Conservation (phyloP, 108 stramenopile species). For the Nannochloropsis gaditana region DNA sequence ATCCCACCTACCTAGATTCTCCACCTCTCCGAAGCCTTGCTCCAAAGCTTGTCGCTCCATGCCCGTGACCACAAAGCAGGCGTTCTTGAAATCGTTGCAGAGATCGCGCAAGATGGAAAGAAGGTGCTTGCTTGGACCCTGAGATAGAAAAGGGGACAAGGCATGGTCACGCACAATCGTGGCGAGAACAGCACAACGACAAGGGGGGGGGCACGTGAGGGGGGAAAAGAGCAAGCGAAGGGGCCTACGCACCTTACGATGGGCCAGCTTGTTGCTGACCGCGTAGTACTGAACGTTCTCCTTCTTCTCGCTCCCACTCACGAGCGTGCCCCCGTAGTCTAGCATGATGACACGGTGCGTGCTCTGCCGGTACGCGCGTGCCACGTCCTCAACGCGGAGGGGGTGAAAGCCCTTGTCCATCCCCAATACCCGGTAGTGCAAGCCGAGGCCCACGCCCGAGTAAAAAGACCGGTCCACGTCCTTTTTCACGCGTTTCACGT, state of each 20-base stretch:
- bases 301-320: conserved; percentile 42
- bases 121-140: conserved; percentile 29
- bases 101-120: conserved; percentile 40
- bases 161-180: background rate
- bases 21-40: conserved; percentile 36
- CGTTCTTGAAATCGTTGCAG: conserved; percentile 57
- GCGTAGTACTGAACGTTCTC: conserved; percentile 31
- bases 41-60: conserved; percentile 44
- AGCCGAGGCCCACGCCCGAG: conserved; percentile 75
- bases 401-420: conserved; percentile 53
- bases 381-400: conserved; percentile 56
- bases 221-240: background rate
- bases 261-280: conserved; percentile 16
- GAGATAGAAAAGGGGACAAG: background rate
- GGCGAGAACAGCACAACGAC: background rate
- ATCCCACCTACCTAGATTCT: conserved; percentile 34
- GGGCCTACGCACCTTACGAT: background rate
- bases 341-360: conserved; percentile 57
- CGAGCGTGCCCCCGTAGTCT: conserved; percentile 63
- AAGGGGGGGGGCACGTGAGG: background rate
- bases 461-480: conserved; percentile 36
- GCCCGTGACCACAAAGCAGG: conserved; percentile 56
- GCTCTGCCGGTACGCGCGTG: conserved; percentile 47
- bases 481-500: conserved; percentile 61
- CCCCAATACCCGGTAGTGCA: conserved; percentile 81